Conservation (phyloP, 257 asterid species). For the Lavandula angustifolia region DNA sequence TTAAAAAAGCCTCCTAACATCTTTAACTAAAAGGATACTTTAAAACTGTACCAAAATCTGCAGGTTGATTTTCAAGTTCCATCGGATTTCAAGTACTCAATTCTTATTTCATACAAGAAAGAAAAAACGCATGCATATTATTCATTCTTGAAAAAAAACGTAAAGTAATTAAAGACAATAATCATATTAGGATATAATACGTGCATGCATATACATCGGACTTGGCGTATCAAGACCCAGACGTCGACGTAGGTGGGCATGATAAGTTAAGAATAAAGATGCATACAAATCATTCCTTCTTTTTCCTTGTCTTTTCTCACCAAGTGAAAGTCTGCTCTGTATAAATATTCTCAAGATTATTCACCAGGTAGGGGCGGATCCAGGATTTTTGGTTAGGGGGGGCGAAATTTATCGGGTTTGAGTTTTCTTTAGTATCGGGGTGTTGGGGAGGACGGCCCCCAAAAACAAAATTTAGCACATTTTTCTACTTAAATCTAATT, state of each 20-base stretch:
- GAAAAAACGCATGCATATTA: background rate
- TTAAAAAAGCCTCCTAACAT: background rate
- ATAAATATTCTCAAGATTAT: constrained; percentile 32
- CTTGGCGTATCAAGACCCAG: background rate
- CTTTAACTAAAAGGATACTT: background rate
- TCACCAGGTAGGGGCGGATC: too few relatives aligned
- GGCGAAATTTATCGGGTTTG: too few relatives aligned
- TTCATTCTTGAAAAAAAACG: background rate
- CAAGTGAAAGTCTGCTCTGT: constrained; percentile 29
- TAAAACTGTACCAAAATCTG: constrained; percentile 5
- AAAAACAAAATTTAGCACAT: too few relatives aligned
- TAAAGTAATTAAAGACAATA: too few relatives aligned
- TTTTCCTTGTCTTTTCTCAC: background rate
- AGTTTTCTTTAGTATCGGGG: too few relatives aligned
- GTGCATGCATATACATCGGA: background rate
- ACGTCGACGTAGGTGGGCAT: background rate
- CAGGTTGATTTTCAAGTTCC: background rate
- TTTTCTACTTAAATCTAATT: too few relatives aligned
- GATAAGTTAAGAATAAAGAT: constrained; percentile 20
- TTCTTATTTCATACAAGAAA: background rate
- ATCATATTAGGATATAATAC: too few relatives aligned
- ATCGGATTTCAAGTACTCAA: constrained; percentile 1
- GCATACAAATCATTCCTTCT: constrained; percentile 18
- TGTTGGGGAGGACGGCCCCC: too few relatives aligned
- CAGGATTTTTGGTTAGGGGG: too few relatives aligned